Base-by-base conservation (phyloP, 495 filamentous ascomycete species). In the Aspergillus ellipticus region DNA sequence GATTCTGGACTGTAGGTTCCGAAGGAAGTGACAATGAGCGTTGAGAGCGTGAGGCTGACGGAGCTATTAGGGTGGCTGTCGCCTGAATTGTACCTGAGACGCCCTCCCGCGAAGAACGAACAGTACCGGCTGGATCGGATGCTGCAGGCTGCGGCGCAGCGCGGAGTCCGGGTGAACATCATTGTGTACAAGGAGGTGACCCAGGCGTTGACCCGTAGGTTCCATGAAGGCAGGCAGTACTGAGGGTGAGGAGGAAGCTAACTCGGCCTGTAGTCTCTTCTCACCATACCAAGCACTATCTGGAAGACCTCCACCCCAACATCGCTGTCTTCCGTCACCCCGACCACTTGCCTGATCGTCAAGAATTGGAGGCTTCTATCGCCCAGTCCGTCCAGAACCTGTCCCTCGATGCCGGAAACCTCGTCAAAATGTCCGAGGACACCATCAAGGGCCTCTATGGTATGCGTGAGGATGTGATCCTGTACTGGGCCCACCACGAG, bases 401-500 rank as follows among this genome's bases (percentile, higher is more conserved):
- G 45, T 73, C 75, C 2, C 58, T 85, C 6, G 74, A 74, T 57
- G 76, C 82, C 0, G 70, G 78, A 10, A 79, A 69, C 21, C 69
- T 81, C 1, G 67, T 82, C 9, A 81, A 84, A 51, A 74, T 89
- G 49, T 85, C 87, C 0, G 75, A 72, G 22, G 87, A 92, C 54
- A 73, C 84, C 0, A 61, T 95, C 24, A 85, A 91, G 63, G 79
- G 82, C 1, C 69, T 97, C 2, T 97, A 96, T 62, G 93, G 93
- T 43, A 81, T 82, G 51, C 81, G 84, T 46, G 89, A 92, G 26
- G 91, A 88, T 52, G 82, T 88, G 5, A 87, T 96, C 17, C 71
- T 97, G 4, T 97, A 90, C 70, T 97, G 92, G 92, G 92, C 93
- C 0, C 93, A 97, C 59, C 93, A 96, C 57, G 93, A 97, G 69